Evolutionary conservation across 2,329 filamentous ascomycete genomes (phyloP).

Genomic region (Aureobasidium sp.): DNA sequence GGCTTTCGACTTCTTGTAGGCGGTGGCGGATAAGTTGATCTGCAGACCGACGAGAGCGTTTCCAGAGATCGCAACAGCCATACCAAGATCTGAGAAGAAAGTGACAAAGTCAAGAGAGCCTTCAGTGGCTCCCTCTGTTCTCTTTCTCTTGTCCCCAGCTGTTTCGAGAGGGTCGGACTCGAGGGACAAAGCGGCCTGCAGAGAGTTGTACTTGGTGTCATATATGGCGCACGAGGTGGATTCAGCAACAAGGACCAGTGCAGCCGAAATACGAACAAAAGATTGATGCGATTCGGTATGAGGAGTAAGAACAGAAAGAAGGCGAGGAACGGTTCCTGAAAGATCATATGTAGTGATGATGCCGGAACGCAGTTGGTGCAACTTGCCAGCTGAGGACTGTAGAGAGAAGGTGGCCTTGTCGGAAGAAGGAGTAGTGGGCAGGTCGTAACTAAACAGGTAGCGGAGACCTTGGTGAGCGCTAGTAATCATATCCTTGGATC

Average conservation of each 20-base stretch:
- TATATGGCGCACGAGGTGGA: slow-evolving; percentile 53
- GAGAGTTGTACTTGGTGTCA: slow-evolving; percentile 59
- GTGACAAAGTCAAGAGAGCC: slow-evolving; percentile 23
- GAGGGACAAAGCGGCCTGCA: slow-evolving; percentile 38
- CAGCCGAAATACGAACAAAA: slow-evolving; percentile 60
- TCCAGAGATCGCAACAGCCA: slow-evolving; percentile 59
- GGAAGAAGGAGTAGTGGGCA: slow-evolving; percentile 17
- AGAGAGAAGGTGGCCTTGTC: slow-evolving; percentile 22
- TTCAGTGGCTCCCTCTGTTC: slow-evolving; percentile 14
- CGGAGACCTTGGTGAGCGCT: slow-evolving; percentile 17
- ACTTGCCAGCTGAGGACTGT: slow-evolving; percentile 54
- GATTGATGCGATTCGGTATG: slow-evolving; percentile 48
- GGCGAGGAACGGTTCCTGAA: slow-evolving; percentile 53
- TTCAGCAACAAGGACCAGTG: slow-evolving; percentile 58
- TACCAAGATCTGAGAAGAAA: slow-evolving; percentile 60
- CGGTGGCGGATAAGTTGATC: slow-evolving; percentile 27
- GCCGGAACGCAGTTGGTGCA: slow-evolving; percentile 53
- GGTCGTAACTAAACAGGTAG: slow-evolving; percentile 21
- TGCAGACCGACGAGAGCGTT: slow-evolving; percentile 62
- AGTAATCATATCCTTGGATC: slow-evolving; percentile 17
- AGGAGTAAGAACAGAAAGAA: slow-evolving; percentile 41
- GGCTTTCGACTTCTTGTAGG: slow-evolving; percentile 32
- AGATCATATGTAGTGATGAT: slow-evolving; percentile 58
- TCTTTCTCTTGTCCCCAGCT: slow-evolving; percentile 16
- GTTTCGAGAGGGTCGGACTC: slow-evolving; percentile 15